Evolutionary conservation across 2,329 filamentous ascomycete species (phyloP).

Genomic region (Monosporascus sp.): DNA sequence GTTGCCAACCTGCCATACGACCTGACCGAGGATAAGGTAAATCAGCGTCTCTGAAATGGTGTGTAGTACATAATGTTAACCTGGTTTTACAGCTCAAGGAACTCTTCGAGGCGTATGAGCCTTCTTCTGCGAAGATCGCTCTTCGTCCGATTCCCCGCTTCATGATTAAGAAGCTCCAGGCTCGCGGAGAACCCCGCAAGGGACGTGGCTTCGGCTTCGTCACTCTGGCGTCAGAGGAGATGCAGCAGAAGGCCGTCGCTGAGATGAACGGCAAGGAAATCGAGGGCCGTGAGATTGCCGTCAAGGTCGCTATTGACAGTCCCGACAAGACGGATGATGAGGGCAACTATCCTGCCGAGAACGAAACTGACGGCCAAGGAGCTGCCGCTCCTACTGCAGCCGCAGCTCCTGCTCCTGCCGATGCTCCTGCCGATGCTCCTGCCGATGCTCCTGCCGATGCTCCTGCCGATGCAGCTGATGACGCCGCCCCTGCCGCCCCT

Average conservation of each 20-base stretch:
- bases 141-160: slow-evolving; percentile 97
- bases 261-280: slow-evolving; percentile 99
- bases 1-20: slow-evolving; percentile 99
- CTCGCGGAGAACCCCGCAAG: slow-evolving; percentile 96
- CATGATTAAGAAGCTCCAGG: slow-evolving; percentile 99
- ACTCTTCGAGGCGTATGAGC: slow-evolving; percentile 88
- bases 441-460: slow-evolving; percentile 9
- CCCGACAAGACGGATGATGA: slow-evolving; percentile 94
- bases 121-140: slow-evolving; percentile 94
- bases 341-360: slow-evolving; percentile 50
- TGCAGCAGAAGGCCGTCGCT: slow-evolving; percentile 91
- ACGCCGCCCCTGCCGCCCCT: slow-evolving; percentile 16
- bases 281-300: slow-evolving; percentile 96
- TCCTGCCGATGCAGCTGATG: slow-evolving; percentile 12
- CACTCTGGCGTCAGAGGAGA: slow-evolving; percentile 87
- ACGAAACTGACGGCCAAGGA: slow-evolving; percentile 38
- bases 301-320: slow-evolving; percentile 99
- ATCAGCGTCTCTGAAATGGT: slow-evolving; percentile 18
- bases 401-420: slow-evolving; percentile 15
- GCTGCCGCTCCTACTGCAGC: slow-evolving; percentile 31
- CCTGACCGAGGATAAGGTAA: slow-evolving; percentile 92
- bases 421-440: slow-evolving; percentile 3
- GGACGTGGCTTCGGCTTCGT: slow-evolving; percentile 98
- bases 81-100: slow-evolving; percentile 74
- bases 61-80: slow-evolving; percentile 7